phyloP scores from a whole-genome alignment of 2,329 filamentous ascomycete species.

The Botrytis porri region DNA sequence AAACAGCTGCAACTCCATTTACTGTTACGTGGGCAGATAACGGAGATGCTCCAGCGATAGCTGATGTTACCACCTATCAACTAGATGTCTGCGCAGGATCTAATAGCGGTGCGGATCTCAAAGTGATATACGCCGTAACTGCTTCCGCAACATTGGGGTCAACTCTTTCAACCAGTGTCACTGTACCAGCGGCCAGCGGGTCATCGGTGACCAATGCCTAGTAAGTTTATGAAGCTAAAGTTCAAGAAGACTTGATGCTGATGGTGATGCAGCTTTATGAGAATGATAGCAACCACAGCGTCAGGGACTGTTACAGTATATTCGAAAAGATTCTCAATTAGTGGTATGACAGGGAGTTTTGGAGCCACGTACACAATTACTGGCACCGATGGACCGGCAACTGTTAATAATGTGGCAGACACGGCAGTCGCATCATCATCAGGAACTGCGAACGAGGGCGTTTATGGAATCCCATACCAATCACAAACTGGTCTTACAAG shows the following conservation, averaged over 20 bases:
- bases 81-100: conserved; percentile 61
- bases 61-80: conserved; percentile 52
- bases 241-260: background rate
- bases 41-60: conserved; percentile 47
- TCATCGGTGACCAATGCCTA: conserved; percentile 37
- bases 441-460: conserved; percentile 24
- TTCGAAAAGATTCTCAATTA: conserved; percentile 62
- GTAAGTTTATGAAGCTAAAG: conserved; percentile 25
- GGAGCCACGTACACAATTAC: conserved; percentile 39
- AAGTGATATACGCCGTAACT: background rate
- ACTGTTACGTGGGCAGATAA: conserved; percentile 56
- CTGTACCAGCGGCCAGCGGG: conserved; percentile 32
- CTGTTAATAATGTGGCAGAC: conserved; percentile 27
- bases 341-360: conserved; percentile 61
- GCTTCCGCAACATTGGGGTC: background rate
- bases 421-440: conserved; percentile 18
- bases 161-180: conserved; percentile 26
- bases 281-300: conserved; percentile 55
- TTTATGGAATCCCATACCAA: conserved; percentile 37
- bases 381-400: conserved; percentile 40
- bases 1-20: conserved; percentile 50
- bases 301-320: conserved; percentile 57
- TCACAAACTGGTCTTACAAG: conserved; percentile 40
- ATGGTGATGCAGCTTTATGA: conserved; percentile 50
- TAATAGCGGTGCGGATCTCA: conserved; percentile 42